Percentiles rank a stretch among this genome's conserved stretches.
Conservation (phyloP, 2,329 filamentous ascomycete genomes). For the Aspergillus viridinutans region DNA sequence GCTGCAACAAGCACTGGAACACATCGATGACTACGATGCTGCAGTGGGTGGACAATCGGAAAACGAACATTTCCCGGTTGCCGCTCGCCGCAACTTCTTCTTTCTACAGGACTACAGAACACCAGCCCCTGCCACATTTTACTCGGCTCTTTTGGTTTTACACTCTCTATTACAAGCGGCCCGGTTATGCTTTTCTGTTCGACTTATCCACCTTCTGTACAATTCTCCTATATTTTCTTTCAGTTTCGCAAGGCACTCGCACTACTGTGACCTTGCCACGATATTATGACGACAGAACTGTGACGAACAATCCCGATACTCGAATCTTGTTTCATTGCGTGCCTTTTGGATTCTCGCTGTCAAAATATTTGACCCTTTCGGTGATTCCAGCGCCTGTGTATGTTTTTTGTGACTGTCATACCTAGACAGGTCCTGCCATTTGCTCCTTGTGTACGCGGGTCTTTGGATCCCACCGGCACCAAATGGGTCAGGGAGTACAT, state of each 20-base stretch:
- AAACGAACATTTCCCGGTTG: not conserved
- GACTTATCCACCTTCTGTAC: not conserved
- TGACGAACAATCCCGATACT: not conserved
- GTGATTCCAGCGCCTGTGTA: not conserved
- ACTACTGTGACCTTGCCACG: slow-evolving; percentile 3
- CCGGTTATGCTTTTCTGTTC: not conserved
- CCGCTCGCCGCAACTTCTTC: not conserved
- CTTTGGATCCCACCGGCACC: not conserved
- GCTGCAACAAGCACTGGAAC: not conserved
- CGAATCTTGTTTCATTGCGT: not conserved
- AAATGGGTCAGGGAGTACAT: not conserved
- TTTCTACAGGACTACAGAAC: not conserved
- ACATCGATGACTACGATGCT: not conserved
- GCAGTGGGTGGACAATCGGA: not conserved
- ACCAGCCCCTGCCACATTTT: not conserved
- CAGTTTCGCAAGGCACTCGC: not conserved
- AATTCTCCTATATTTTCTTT: not conserved
- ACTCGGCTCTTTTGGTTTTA: not conserved
- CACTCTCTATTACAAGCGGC: not conserved
- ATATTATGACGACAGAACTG: slow-evolving; percentile 9
- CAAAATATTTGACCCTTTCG: not conserved
- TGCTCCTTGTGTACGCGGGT: not conserved
- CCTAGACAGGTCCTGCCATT: not conserved
- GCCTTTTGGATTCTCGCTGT: not conserved
- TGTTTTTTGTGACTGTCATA: not conserved